Conservation (phyloP, 768 basidiomycete species). For the Boletus fagicola region DNA sequence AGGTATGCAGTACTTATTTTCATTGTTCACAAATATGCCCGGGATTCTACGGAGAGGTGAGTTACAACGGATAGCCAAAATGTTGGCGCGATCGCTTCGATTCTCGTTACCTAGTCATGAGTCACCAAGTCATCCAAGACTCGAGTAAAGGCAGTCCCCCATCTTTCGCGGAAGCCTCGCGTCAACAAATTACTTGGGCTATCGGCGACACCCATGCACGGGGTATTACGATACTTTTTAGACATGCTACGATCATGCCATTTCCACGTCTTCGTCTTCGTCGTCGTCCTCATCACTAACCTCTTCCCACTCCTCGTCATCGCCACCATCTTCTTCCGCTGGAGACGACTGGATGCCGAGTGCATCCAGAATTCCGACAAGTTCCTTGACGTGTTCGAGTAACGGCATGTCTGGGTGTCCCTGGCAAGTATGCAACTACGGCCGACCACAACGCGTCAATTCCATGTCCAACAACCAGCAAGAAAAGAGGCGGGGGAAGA, state of each 20-base stretch:
- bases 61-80: no score
- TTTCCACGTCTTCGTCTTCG: slow-evolving; percentile 54
- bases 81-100: no score
- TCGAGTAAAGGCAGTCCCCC: no score
- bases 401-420: slow-evolving; percentile 75
- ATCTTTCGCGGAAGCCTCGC: background rate
- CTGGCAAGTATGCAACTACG: slow-evolving; percentile 67
- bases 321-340: slow-evolving; percentile 42
- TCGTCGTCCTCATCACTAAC: slow-evolving; percentile 55
- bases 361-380: slow-evolving; percentile 64
- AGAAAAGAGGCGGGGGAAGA: background rate
- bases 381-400: slow-evolving; percentile 71
- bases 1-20: no score
- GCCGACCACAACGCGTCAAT: background rate
- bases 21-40: no score
- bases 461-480: no score
- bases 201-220: background rate
- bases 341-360: slow-evolving; percentile 65
- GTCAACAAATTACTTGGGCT: background rate
- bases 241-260: slow-evolving; percentile 37
- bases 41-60: no score
- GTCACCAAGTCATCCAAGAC: background rate
- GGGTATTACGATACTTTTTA: slow-evolving; percentile 11
- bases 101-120: no score
- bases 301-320: slow-evolving; percentile 57